Conservation (phyloP, 164 flowering plant genomes). For the Santalum album region DNA sequence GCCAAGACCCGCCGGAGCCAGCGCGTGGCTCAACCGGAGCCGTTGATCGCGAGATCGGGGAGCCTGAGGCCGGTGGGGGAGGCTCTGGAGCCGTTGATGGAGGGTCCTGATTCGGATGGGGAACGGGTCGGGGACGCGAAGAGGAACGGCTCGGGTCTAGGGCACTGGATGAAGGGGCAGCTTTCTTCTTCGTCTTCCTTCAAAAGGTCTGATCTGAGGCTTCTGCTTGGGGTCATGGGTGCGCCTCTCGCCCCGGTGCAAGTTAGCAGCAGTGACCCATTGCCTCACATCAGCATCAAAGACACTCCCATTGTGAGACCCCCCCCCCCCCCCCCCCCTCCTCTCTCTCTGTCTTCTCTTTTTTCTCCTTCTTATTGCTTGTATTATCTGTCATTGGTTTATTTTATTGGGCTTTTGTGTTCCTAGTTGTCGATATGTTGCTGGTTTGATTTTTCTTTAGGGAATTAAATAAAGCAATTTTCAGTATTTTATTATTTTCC, state of each 20-base stretch:
- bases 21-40: conserved; percentile 14
- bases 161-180: conserved; percentile 48
- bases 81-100: conserved; percentile 35
- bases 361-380: not conserved
- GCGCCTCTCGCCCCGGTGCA: conserved; percentile 64
- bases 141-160: conserved; percentile 26
- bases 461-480: not conserved
- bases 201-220: conserved; percentile 45
- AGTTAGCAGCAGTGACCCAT: conserved; percentile 37
- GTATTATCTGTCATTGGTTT: not conserved
- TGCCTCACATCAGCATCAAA: conserved; percentile 57
- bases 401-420: not conserved
- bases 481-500: not conserved
- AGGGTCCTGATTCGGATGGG: conserved; percentile 59
- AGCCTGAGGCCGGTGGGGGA: conserved; percentile 38
- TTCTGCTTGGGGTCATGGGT: conserved; percentile 58
- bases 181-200: conserved; percentile 17
- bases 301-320: conserved; percentile 55
- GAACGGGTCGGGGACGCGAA: conserved; percentile 31
- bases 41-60: conserved; percentile 40
- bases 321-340: not conserved
- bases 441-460: not conserved
- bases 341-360: no score
- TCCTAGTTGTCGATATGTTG: not conserved
- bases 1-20: not conserved